Conservation (phyloP, 768 basidiomycete species). For the Dacryopinax primogenitus region DNA sequence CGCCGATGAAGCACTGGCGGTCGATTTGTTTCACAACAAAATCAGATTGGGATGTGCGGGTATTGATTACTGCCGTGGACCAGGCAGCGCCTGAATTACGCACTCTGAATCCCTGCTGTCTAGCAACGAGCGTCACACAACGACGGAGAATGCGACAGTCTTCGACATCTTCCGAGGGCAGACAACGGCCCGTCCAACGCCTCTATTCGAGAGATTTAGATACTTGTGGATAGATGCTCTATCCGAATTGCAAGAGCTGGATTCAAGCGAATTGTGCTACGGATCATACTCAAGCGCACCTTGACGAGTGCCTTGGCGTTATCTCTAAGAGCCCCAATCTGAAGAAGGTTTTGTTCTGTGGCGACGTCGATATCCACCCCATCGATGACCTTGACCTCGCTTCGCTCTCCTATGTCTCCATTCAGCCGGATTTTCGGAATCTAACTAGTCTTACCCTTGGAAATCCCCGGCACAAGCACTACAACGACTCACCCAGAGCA, state of each 20-base stretch:
- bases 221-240: background rate
- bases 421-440: background rate
- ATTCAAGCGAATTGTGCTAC: background rate
- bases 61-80: background rate
- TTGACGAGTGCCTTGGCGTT: background rate
- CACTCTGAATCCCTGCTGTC: background rate
- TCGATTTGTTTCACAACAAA: background rate
- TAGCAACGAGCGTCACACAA: background rate
- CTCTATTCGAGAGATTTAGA: background rate
- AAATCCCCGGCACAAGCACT: background rate
- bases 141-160: background rate
- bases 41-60: background rate
- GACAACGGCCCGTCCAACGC: background rate
- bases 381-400: background rate
- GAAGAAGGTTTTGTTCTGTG: background rate
- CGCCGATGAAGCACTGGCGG: background rate
- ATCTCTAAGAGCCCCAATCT: background rate
- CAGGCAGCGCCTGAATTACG: background rate
- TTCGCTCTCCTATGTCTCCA: background rate
- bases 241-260: background rate
- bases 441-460: background rate
- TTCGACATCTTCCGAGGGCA: background rate
- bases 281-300: background rate
- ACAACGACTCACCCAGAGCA: background rate
- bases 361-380: background rate